These are phyloP conservation scores for Pseudogymnoascus sp. DNA, from an alignment of 2,329 filamentous ascomycete genomes.

Conservation along the genomic window DNA sequence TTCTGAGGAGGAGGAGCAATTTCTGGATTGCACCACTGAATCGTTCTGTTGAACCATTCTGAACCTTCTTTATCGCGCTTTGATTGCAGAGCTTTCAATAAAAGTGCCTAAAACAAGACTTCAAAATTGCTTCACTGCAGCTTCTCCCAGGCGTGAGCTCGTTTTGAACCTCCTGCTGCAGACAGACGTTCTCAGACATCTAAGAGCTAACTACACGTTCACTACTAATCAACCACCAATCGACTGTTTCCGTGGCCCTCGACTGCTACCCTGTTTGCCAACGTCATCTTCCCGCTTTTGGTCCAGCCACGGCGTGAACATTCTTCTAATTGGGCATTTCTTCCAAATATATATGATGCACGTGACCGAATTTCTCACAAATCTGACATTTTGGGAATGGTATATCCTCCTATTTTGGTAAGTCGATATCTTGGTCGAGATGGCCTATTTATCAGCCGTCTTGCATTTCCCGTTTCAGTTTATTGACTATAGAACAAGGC, in stretches of 20 bases:
- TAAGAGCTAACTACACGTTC: not conserved
- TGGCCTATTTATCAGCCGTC: not conserved
- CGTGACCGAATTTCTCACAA: conserved; percentile 6
- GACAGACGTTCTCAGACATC: not conserved
- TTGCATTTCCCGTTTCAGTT: conserved; percentile 9
- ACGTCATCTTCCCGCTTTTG: not conserved
- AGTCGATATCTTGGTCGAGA: not conserved
- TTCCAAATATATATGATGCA: not conserved
- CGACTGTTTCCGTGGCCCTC: not conserved
- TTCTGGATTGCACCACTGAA: not conserved
- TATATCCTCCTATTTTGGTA: conserved; percentile 9
- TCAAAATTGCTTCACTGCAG: not conserved
- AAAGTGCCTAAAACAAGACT: not conserved
- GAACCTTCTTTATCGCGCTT: not conserved
- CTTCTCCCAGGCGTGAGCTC: not conserved
- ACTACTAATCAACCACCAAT: not conserved
- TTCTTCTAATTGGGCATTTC: not conserved
- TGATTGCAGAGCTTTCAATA: conserved; percentile 1
- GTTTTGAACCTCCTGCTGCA: not conserved
- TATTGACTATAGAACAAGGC: conserved; percentile 38
- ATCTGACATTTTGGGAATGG: conserved; percentile 8
- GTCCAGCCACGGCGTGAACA: not conserved
- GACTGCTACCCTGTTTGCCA: not conserved
- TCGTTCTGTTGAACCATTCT: not conserved
- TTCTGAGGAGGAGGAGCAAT: not conserved